Conservation (phyloP, 495 filamentous ascomycete genomes). For the Articulospora tetracladia region DNA sequence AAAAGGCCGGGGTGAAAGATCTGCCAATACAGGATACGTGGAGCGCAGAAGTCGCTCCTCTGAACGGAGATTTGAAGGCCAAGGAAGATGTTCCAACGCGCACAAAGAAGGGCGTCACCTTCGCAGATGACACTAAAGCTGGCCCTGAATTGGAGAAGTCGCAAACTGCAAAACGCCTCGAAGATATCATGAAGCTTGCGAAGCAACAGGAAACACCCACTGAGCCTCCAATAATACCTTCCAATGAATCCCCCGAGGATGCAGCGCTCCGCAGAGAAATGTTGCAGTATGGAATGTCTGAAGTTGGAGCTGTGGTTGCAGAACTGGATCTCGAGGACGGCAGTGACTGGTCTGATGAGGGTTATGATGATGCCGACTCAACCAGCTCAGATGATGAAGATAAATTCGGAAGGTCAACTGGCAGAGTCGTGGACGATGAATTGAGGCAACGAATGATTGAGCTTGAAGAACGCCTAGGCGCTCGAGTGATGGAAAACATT, state of each 20-base stretch:
- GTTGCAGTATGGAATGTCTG: constrained; percentile 80
- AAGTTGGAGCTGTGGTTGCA: constrained; percentile 89
- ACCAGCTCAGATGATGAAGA: constrained; percentile 54
- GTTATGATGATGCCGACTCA: constrained; percentile 51
- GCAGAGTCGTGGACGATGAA: constrained; percentile 60
- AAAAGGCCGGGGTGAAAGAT: constrained; percentile 60
- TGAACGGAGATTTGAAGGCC: not conserved
- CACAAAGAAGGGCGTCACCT: constrained; percentile 29
- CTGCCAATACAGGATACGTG: not conserved
- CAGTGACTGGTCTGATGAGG: constrained; percentile 46
- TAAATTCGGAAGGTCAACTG: constrained; percentile 64
- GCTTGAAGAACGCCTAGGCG: constrained; percentile 68
- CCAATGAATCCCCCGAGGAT: constrained; percentile 75
- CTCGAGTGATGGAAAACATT: constrained; percentile 49
- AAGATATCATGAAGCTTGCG: constrained; percentile 45
- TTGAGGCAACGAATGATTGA: constrained; percentile 78
- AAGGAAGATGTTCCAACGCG: not conserved
- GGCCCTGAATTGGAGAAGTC: constrained; percentile 33
- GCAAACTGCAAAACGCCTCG: constrained; percentile 35
- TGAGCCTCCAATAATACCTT: constrained; percentile 38
- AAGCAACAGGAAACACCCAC: constrained; percentile 39
- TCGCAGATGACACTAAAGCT: constrained; percentile 49
- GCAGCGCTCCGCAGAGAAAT: constrained; percentile 80
- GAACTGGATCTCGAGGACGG: constrained; percentile 82
- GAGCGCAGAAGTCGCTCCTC: not conserved